Evolutionary conservation across 2,329 filamentous ascomycete species (phyloP), one percentile per base, ranked within the genome.

Genomic region (Xylariaceae sp.): DNA sequence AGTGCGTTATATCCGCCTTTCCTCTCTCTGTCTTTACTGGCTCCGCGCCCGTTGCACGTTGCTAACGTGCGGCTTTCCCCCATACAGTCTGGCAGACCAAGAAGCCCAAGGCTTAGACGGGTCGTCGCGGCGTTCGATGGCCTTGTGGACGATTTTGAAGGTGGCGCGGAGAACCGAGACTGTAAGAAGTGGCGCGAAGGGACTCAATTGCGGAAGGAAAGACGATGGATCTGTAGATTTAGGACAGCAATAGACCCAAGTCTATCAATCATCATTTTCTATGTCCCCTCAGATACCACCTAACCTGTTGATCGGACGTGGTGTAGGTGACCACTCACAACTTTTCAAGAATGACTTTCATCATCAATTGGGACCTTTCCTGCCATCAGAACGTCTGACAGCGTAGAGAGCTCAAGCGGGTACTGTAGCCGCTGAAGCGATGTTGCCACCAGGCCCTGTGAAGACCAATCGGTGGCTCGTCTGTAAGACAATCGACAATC

Each of bases 51-150:
- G 15, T 29, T 9, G 13, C 25, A 18, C 2, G n/a, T 27, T 36
- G 17, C 39, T 44, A 37, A 45, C 29, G 15, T 25, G 12, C 21
- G 21, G 8, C 12, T 8, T 12, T 23, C 12, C 21, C 13, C 6
- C 15, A 7, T 32, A 12, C 50, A 76, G 72, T 64, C 52, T 76
- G 64, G 63, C 64, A 68, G 58, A 65, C 57, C 43, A 58, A 65
- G 50, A 67, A 66, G 62, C 59, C 63, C 55, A 61, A 60, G 55
- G 44, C 47, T 49, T 66, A 65, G 56, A 39, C 33, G 24, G 5
- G 9, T 38, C 27, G n/a, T 23, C 12, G 12, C 24, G 15, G 16
- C 23, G 19, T 27, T 41, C 37, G 29, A 27, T 23, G 18, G 17
- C 22, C 18, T 26, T 19, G 5, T 13, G 19, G 31, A 27, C 14